Evolutionary conservation across 2,329 filamentous ascomycete genomes (phyloP).

Genomic region (Cladobotryum mycophilum): DNA sequence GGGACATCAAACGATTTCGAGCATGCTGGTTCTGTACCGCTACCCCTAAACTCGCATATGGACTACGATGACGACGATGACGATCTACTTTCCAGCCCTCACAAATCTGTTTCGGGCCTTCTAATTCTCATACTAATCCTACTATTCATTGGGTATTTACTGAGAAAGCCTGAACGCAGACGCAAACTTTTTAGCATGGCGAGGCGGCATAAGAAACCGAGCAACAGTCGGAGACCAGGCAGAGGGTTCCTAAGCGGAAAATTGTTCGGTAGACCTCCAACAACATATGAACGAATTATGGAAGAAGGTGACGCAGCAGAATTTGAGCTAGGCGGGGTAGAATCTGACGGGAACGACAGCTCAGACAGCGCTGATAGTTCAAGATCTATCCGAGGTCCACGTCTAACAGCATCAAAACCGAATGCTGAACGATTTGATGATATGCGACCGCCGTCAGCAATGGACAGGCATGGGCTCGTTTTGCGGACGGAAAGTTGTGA

Average conservation of each 20-base stretch:
- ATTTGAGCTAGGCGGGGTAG: conserved; percentile 69
- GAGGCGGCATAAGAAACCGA: conserved; percentile 23
- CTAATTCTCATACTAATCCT: conserved; percentile 73
- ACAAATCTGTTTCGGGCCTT: conserved; percentile 65
- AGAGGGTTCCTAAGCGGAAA: conserved; percentile 53
- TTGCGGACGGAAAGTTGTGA: conserved; percentile 84
- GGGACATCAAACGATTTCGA: conserved; percentile 73
- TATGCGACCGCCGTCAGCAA: conserved; percentile 35
- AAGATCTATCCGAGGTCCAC: conserved; percentile 54
- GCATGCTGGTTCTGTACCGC: conserved; percentile 58
- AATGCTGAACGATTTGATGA: conserved; percentile 48
- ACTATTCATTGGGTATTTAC: conserved; percentile 60
- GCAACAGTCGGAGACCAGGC: conserved; percentile 30
- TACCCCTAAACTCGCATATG: conserved; percentile 23
- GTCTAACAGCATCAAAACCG: conserved; percentile 60
- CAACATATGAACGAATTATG: conserved; percentile 74
- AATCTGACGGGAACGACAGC: conserved; percentile 57
- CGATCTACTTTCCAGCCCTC: conserved; percentile 61
- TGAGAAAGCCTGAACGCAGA: conserved; percentile 74
- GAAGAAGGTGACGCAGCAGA: conserved; percentile 71
- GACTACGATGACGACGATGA: conserved; percentile 52
- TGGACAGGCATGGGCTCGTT: conserved; percentile 66
- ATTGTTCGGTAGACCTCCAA: conserved; percentile 54
- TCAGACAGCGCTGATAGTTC: conserved; percentile 56
- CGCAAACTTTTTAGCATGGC: conserved; percentile 23